Percentiles rank a stretch among this genome's conserved stretches.
Conservation (phyloP, 306 rosid genomes). For the Trifolium subterraneum region DNA sequence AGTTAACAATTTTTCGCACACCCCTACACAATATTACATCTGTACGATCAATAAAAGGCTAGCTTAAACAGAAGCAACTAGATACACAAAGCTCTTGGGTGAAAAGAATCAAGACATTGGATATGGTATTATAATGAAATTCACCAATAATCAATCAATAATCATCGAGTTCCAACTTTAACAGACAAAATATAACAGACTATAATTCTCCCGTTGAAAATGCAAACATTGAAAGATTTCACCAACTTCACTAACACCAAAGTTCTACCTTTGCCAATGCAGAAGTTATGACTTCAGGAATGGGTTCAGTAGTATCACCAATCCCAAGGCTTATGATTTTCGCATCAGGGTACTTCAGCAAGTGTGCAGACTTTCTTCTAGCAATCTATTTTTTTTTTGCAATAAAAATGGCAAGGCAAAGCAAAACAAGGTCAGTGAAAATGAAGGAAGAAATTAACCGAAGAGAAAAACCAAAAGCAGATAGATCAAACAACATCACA, state of each 20-base stretch:
- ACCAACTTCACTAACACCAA: slow-evolving; percentile 23
- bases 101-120: neutral
- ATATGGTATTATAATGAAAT: neutral
- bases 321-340: slow-evolving; percentile 95
- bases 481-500: slow-evolving; percentile 41
- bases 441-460: neutral
- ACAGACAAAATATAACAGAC: neutral
- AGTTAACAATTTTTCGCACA: neutral
- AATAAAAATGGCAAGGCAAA: slow-evolving; percentile 18
- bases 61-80: slow-evolving; percentile 25
- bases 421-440: slow-evolving; percentile 31
- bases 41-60: slow-evolving; percentile 8
- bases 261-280: slow-evolving; percentile 78
- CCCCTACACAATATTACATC: slow-evolving; percentile 18
- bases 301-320: slow-evolving; percentile 99
- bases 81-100: neutral
- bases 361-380: slow-evolving; percentile 84
- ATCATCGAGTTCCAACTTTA: slow-evolving; percentile 1
- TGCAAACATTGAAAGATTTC: slow-evolving; percentile 23
- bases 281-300: slow-evolving; percentile 90
- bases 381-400: slow-evolving; percentile 62
- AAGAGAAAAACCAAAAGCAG: slow-evolving; percentile 21
- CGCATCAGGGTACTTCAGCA: slow-evolving; percentile 93
- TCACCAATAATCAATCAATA: neutral
- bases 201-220: slow-evolving; percentile 21